A percentile compares a stretch with the other conserved stretches of the same genome.
phyloP scores from a whole-genome alignment of 2,329 filamentous ascomycete species.

The Lasiodiplodia sp. region DNA sequence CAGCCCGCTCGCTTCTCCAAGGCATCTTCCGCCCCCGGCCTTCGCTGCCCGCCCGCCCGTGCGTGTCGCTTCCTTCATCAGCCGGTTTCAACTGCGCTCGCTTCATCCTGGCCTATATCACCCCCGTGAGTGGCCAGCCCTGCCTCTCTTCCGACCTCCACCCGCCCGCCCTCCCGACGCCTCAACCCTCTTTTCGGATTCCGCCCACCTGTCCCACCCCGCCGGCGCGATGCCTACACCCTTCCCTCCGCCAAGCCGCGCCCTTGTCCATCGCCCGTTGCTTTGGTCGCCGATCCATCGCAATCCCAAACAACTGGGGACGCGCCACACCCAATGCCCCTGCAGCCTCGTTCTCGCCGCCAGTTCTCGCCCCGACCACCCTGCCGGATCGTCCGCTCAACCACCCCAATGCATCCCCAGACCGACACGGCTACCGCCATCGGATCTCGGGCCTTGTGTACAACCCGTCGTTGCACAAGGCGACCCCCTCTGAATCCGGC shows the following conservation, averaged over 20 bases:
- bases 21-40: slow-evolving; percentile 16
- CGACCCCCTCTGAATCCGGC: background rate
- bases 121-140: slow-evolving; percentile 15
- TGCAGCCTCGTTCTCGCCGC: slow-evolving; percentile 8
- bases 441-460: slow-evolving; percentile 9
- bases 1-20: background rate
- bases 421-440: background rate
- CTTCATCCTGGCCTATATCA: slow-evolving; percentile 23
- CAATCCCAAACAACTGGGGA: slow-evolving; percentile 19
- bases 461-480: slow-evolving; percentile 19
- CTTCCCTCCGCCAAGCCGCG: background rate
- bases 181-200: slow-evolving; percentile 23
- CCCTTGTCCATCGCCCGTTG: slow-evolving; percentile 19
- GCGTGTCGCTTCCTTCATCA: background rate
- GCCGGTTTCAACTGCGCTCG: slow-evolving; percentile 11
- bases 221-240: slow-evolving; percentile 14
- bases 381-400: background rate
- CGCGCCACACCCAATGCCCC: slow-evolving; percentile 3
- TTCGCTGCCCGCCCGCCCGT: slow-evolving; percentile 2
- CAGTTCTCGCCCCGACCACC: slow-evolving; percentile 2
- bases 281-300: background rate
- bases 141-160: slow-evolving; percentile 17
- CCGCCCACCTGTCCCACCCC: background rate
- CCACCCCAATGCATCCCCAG: slow-evolving; percentile 5
- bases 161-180: slow-evolving; percentile 24